A percentile compares a stretch with the other conserved stretches of the same genome.
phyloP scores from a whole-genome alignment of 768 basidiomycete species.

The Phlebiopsis gigantea region DNA sequence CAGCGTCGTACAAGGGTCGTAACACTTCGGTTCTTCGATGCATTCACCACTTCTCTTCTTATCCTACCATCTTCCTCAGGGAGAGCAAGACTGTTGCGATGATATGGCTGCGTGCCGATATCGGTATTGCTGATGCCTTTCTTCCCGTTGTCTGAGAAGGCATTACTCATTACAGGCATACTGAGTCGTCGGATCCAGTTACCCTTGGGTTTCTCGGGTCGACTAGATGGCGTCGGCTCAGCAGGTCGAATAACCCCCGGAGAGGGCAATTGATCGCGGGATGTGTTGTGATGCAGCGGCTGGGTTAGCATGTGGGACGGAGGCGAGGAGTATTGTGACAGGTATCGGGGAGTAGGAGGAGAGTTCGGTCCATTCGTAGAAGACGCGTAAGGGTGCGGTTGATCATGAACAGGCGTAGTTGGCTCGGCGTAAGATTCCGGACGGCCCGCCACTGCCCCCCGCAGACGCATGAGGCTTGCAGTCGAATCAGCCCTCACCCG shows the following conservation, averaged over 20 bases:
- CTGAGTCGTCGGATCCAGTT: slow-evolving; percentile 71
- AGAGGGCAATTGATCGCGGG: slow-evolving; percentile 22
- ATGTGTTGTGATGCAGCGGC: slow-evolving; percentile 16
- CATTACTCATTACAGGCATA: slow-evolving; percentile 58
- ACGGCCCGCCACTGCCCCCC: slow-evolving; percentile 21
- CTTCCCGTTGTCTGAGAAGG: slow-evolving; percentile 48
- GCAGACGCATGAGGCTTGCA: slow-evolving; percentile 25
- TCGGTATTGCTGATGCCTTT: slow-evolving; percentile 23
- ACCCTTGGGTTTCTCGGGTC: slow-evolving; percentile 59
- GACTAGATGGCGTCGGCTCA: background rate
- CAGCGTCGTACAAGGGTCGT: slow-evolving; percentile 42
- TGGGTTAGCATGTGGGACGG: slow-evolving; percentile 15
- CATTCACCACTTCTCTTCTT: slow-evolving; percentile 28
- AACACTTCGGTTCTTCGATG: slow-evolving; percentile 45
- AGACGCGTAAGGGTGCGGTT: slow-evolving; percentile 10
- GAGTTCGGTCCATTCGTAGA: background rate
- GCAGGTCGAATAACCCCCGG: slow-evolving; percentile 14
- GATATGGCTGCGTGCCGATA: background rate
- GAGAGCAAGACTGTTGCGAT: slow-evolving; percentile 24
- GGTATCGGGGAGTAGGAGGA: slow-evolving; percentile 9
- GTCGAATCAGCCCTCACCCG: slow-evolving; percentile 20
- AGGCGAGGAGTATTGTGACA: slow-evolving; percentile 19
- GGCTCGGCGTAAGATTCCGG: slow-evolving; percentile 8
- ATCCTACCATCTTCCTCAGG: slow-evolving; percentile 48
- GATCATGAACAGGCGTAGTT: background rate